Evolutionary conservation across 495 filamentous ascomycete species (phyloP), one percentile per base, ranked within the genome.

Genomic region (Hypoxylon fuscum): DNA sequence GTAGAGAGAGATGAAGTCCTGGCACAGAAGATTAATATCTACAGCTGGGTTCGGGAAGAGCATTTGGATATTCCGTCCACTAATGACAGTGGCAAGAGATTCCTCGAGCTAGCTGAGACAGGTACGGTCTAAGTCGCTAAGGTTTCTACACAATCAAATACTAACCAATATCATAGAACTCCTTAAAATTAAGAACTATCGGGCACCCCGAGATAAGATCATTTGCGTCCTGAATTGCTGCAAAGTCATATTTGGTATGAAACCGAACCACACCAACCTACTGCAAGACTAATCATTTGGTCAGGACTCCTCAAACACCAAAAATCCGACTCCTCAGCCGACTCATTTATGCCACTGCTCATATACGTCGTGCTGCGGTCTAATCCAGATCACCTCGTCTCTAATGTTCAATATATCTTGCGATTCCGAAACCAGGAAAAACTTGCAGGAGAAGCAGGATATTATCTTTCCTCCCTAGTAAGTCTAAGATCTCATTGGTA

Each of bases 151-250:
- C n/a, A 18, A 21, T 45, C 45, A 57, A 22, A 27, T 2, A 10
- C 64, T 71, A 70, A 85, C 57, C 70, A 9, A 9, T 32, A 14
- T 7, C 11, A 38, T 11, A 91, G 96, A 99, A 73, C 77, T 99
- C 31, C 74, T 92, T 12, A 99, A 99, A 74, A 96, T 99, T 55
- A 96, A 92, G 68, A 93, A 88, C 11, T 99, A 99, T 70, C 86
- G 96, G 54, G 95, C 95, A 9, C 95, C 95, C 10, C 82, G 95
- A 70, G 95, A 99, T 76, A 99, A 99, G 74, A 92, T 99, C 15
- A 98, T 99, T 41, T 98, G 95, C 74, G 91, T 98, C 47, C 76
- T 99, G 41, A 99, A 99, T 76, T 96, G 93, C 77, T 99, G 95
- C 83, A 99, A 99, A 74, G 95, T 99, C 51, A 97, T 99, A 50